These are phyloP conservation scores for Penicillium psychrofluorescens DNA, from an alignment of 495 filamentous ascomycete genomes.

Conservation along the genomic window DNA sequence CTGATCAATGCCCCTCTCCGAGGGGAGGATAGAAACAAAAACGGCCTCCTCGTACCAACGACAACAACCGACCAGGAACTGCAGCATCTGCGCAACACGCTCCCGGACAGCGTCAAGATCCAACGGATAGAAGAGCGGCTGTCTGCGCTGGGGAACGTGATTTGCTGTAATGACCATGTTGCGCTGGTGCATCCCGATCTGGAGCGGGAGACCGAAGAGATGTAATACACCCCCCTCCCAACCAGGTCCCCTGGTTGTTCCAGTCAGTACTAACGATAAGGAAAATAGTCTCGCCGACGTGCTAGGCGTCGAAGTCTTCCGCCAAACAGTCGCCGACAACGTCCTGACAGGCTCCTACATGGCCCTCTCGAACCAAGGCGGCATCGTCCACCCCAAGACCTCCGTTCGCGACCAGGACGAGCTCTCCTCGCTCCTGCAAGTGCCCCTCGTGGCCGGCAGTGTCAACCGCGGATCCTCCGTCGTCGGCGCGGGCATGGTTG, in stretches of 20 bases:
- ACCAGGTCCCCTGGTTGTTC: background rate
- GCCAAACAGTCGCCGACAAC: conserved; percentile 95
- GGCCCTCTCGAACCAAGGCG: conserved; percentile 91
- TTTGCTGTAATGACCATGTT: conserved; percentile 93
- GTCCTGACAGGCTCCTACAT: conserved; percentile 95
- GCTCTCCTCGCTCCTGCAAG: conserved; percentile 85
- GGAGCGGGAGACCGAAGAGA: conserved; percentile 92
- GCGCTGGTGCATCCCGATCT: conserved; percentile 95
- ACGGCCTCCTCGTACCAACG: conserved; percentile 92
- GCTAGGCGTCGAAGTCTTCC: conserved; percentile 95
- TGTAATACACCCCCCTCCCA: conserved; percentile 28
- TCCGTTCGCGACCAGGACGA: conserved; percentile 96
- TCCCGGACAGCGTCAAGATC: conserved; percentile 87
- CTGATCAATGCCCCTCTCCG: background rate
- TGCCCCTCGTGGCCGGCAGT: conserved; percentile 87
- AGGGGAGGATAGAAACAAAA: conserved; percentile 23
- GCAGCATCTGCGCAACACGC: conserved; percentile 87
- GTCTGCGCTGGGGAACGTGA: conserved; percentile 94
- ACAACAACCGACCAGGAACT: conserved; percentile 96
- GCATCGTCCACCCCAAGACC: conserved; percentile 95
- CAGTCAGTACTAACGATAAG: background rate
- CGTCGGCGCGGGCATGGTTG: conserved; percentile 97
- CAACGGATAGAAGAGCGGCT: conserved; percentile 94
- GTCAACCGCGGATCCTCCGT: conserved; percentile 89
- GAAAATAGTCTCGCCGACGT: conserved; percentile 71